Evolutionary conservation across 1,284 basidiomycete genomes (phyloP).

Genomic region (Marasmius fiardii): DNA sequence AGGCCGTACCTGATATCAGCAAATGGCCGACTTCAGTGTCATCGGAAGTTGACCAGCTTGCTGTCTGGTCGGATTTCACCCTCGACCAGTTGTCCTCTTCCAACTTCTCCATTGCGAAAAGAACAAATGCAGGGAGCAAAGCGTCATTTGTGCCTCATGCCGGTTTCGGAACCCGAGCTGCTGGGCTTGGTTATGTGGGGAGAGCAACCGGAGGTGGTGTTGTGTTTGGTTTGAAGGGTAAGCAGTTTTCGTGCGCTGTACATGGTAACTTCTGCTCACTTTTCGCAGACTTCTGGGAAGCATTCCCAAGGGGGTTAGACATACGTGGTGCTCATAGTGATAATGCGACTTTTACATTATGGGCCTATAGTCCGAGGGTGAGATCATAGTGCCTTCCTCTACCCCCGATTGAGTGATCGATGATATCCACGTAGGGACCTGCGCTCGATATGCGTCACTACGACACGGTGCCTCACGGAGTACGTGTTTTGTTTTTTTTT

Average conservation of each 20-base stretch:
- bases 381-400: not conserved
- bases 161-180: conserved; percentile 32
- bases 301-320: conserved; percentile 34
- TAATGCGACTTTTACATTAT: conserved; percentile 31
- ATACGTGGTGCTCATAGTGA: conserved; percentile 32
- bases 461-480: conserved; percentile 37
- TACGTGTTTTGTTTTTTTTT: conserved; percentile 17
- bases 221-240: conserved; percentile 33
- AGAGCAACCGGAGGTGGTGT: conserved; percentile 37
- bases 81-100: conserved; percentile 34
- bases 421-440: conserved; percentile 23
- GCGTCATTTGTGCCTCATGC: conserved; percentile 31
- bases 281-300: conserved; percentile 36
- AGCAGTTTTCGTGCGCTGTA: not conserved
- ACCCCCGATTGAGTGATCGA: not conserved
- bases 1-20: conserved; percentile 30
- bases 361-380: conserved; percentile 39
- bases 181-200: conserved; percentile 37
- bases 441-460: conserved; percentile 42
- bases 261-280: not conserved
- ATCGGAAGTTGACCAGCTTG: conserved; percentile 27
- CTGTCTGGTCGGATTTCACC: conserved; percentile 35
- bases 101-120: conserved; percentile 31
- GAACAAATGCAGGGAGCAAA: conserved; percentile 28
- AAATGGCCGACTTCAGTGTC: conserved; percentile 37